Conservation (phyloP, 2,329 filamentous ascomycete species). For the Chaetoscypha palmicola region DNA sequence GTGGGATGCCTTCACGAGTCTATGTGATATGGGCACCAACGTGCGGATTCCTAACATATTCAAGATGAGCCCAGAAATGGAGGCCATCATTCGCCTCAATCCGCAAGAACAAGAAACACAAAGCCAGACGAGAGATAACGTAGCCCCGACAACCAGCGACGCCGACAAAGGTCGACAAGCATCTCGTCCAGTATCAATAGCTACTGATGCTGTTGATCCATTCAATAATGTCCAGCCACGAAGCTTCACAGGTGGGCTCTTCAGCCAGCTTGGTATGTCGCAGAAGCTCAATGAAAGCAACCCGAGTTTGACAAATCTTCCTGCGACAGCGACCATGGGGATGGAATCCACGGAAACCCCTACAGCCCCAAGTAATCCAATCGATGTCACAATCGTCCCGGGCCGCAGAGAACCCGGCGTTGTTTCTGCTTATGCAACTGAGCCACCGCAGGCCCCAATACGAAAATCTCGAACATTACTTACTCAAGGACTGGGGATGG, state of each 20-base stretch:
- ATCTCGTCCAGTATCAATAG: conserved; percentile 19
- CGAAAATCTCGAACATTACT: conserved; percentile 29
- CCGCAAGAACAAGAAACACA: conserved; percentile 21
- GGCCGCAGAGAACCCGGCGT: conserved; percentile 26
- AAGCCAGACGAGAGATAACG: conserved; percentile 17
- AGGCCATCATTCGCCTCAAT: conserved; percentile 38
- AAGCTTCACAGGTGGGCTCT: conserved; percentile 27
- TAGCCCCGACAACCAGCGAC: conserved; percentile 12
- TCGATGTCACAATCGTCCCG: conserved; percentile 30
- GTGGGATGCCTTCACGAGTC: conserved; percentile 90
- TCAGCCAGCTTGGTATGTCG: conserved; percentile 27
- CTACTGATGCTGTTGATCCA: conserved; percentile 28
- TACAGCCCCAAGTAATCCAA: conserved; percentile 38
- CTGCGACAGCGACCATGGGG: conserved; percentile 29
- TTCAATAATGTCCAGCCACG: conserved; percentile 29
- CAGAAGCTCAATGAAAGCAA: conserved; percentile 32
- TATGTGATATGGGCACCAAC: conserved; percentile 81
- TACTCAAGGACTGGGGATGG: conserved; percentile 30
- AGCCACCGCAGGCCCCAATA: conserved; percentile 42
- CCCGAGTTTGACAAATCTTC: conserved; percentile 30
- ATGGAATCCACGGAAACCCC: conserved; percentile 60
- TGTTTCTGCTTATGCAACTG: conserved; percentile 29
- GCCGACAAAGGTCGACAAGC: conserved; percentile 24
- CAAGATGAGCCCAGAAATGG: conserved; percentile 61
- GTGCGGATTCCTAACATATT: conserved; percentile 83